phyloP scores from a whole-genome alignment of 2,329 filamentous ascomycete species.

The Aureobasidium mangrovei region DNA sequence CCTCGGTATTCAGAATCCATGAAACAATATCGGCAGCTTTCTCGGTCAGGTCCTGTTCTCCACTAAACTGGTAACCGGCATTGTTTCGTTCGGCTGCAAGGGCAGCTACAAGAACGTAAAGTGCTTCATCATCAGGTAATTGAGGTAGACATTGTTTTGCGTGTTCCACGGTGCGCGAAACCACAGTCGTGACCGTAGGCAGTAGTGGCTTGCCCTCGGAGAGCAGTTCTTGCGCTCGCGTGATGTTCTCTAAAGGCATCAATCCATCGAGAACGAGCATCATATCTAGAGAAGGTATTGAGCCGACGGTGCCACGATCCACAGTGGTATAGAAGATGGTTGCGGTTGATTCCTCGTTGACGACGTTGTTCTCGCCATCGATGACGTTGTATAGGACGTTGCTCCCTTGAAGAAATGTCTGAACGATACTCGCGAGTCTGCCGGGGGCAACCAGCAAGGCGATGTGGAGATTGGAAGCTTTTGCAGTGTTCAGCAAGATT shows the following conservation, averaged over 20 bases:
- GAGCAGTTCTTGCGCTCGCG: background rate
- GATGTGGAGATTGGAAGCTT: slow-evolving; percentile 21
- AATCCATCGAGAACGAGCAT: slow-evolving; percentile 35
- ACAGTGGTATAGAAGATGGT: slow-evolving; percentile 28
- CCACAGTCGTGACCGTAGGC: slow-evolving; percentile 29
- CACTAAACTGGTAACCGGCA: slow-evolving; percentile 23
- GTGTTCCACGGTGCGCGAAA: slow-evolving; percentile 36
- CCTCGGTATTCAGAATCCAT: slow-evolving; percentile 17
- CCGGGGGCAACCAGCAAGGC: slow-evolving; percentile 25
- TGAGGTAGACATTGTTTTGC: slow-evolving; percentile 33
- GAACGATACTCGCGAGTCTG: slow-evolving; percentile 25
- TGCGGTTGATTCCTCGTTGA: slow-evolving; percentile 17
- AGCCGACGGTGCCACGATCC: slow-evolving; percentile 18
- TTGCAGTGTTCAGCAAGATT: slow-evolving; percentile 23
- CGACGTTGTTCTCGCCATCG: slow-evolving; percentile 15
- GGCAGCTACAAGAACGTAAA: slow-evolving; percentile 31
- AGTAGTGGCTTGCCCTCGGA: background rate
- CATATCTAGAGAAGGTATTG: slow-evolving; percentile 25
- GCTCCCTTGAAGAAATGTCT: slow-evolving; percentile 25
- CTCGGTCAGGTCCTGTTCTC: slow-evolving; percentile 19
- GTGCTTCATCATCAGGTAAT: slow-evolving; percentile 21
- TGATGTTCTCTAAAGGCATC: slow-evolving; percentile 14
- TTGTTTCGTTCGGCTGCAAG: slow-evolving; percentile 27
- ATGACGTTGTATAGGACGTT: slow-evolving; percentile 13
- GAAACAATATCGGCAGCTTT: slow-evolving; percentile 24